Conservation (phyloP, 768 basidiomycete species). For the Panaeolus papilionaceus region DNA sequence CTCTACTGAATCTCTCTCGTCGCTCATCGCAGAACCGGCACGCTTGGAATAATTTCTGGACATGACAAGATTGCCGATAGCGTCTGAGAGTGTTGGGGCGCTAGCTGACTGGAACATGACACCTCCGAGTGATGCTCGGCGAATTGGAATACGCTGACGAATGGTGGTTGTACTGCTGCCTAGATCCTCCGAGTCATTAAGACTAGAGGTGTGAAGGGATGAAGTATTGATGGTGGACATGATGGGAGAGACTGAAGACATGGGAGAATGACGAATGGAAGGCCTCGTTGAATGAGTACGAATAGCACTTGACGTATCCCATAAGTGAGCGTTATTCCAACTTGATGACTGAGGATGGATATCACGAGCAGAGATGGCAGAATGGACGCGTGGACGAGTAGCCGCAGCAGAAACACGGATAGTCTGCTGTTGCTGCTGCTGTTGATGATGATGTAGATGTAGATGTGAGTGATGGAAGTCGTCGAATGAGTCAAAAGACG, state of each 20-base stretch:
- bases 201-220: neutral
- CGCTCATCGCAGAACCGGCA: constrained; percentile 56
- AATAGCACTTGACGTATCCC: constrained; percentile 56
- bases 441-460: neutral
- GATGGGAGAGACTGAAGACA: constrained; percentile 36
- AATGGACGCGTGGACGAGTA: constrained; percentile 51
- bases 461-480: constrained; percentile 30
- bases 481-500: constrained; percentile 46
- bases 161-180: constrained; percentile 31
- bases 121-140: constrained; percentile 50
- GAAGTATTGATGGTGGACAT: constrained; percentile 12
- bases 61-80: constrained; percentile 48
- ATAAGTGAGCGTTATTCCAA: constrained; percentile 70
- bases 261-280: constrained; percentile 54
- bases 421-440: constrained; percentile 9
- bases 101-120: constrained; percentile 75
- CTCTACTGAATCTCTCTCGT: constrained; percentile 39
- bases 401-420: constrained; percentile 21
- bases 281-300: constrained; percentile 52
- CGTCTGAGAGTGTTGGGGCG: constrained; percentile 64
- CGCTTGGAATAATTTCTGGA: constrained; percentile 69
- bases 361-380: constrained; percentile 63
- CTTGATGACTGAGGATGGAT: constrained; percentile 47
- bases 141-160: constrained; percentile 45
- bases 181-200: constrained; percentile 8